Conservation (phyloP, 192 early-diverging fungal species). For the Coemansia sp. region DNA sequence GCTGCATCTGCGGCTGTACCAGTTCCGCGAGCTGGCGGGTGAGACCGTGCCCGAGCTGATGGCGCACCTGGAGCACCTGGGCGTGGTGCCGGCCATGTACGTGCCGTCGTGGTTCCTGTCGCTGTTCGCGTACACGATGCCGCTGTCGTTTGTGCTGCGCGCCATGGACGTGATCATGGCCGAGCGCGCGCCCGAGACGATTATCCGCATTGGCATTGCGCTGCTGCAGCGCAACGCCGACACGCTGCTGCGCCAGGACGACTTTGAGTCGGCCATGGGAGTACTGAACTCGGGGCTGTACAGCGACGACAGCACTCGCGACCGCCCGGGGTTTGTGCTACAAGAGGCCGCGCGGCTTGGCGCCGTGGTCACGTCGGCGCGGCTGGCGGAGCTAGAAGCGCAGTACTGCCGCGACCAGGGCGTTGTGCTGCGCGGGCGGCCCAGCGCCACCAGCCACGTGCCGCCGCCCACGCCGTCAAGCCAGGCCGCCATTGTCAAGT, state of each 20-base stretch:
- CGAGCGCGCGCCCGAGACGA: conserved; percentile 86
- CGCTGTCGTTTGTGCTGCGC: conserved; percentile 80
- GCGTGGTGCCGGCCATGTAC: conserved; percentile 82
- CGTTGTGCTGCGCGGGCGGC: conserved; percentile 6
- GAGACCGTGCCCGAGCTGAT: conserved; percentile 72
- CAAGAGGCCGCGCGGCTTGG: conserved; percentile 71
- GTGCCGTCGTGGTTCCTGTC: conserved; percentile 98
- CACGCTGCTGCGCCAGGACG: conserved; percentile 62
- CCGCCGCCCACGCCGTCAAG: neutral
- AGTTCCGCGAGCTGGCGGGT: conserved; percentile 74
- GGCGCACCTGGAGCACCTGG: conserved; percentile 70
- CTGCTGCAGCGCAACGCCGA: conserved; percentile 79
- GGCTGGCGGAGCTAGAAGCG: conserved; percentile 64
- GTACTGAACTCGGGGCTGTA: conserved; percentile 83
- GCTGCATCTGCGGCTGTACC: conserved; percentile 82
- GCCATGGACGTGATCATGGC: conserved; percentile 90
- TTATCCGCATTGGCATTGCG: conserved; percentile 83
- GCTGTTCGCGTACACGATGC: conserved; percentile 94
- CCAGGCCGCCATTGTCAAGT: conserved; percentile 20
- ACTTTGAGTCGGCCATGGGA: conserved; percentile 79
- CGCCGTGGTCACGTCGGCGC: conserved; percentile 60
- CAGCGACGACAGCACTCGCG: conserved; percentile 59
- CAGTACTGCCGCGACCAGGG: conserved; percentile 32
- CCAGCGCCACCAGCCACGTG: neutral
- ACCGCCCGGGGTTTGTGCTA: conserved; percentile 58